Conservation (phyloP, 352 stramenopile genomes). For the Globisporangium heterothallicum region DNA sequence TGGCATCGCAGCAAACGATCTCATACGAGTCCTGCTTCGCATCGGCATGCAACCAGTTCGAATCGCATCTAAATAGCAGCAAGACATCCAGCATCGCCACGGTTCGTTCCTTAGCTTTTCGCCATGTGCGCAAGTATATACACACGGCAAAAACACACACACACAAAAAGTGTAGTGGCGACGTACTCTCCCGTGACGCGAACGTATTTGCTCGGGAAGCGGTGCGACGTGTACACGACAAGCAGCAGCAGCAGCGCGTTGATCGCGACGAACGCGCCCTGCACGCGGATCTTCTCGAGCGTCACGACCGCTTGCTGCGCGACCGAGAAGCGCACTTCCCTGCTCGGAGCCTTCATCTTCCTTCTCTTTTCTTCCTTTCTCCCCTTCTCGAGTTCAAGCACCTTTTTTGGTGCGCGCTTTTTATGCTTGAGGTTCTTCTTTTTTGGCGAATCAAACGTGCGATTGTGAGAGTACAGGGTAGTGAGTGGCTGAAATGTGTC, state of each 20-base stretch:
- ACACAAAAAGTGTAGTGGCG: neutral
- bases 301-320: constrained; percentile 38
- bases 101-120: too few relatives aligned
- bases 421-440: neutral
- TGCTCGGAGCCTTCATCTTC: constrained; percentile 4
- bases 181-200: constrained; percentile 69
- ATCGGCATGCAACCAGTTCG: constrained; percentile 57
- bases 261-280: constrained; percentile 31
- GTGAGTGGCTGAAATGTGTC: neutral
- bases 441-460: neutral
- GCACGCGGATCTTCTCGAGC: constrained; percentile 41
- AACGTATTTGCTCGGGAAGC: constrained; percentile 63
- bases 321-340: constrained; percentile 19
- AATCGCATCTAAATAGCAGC: constrained; percentile 40
- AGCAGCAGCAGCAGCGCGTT: constrained; percentile 57
- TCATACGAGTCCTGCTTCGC: constrained; percentile 20
- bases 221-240: constrained; percentile 43
- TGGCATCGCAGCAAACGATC: constrained; percentile 50
- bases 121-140: constrained; percentile 6
- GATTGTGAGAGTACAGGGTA: neutral
- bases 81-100: too few relatives aligned
- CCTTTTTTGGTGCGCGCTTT: neutral
- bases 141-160: constrained; percentile 1
- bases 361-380: neutral
- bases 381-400: too few relatives aligned